Evolutionary conservation across 2,329 filamentous ascomycete genomes (phyloP), one percentile per base, ranked within the genome.

Genomic region (Diaporthe citriasiana): DNA sequence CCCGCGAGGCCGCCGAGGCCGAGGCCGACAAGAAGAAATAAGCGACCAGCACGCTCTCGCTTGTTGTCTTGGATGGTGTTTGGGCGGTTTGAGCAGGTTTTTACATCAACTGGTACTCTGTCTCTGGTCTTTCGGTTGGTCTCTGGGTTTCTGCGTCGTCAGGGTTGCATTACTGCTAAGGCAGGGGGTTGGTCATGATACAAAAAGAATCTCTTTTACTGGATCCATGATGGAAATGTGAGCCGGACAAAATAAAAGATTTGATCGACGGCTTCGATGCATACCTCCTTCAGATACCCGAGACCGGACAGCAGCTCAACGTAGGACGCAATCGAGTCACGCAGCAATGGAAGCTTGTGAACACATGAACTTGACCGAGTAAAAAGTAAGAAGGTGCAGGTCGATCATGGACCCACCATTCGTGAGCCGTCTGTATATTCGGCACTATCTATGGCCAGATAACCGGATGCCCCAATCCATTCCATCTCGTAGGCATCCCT

Each of bases 1-100:
- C 90, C 81, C 94, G 93, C 90, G 94, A 94, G 82, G 96, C 93
- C 89, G 93, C 92, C 81, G 94, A 95, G 84, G 94, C 93, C 83
- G 93, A 93, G 85, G 89, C 89, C 83, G 91, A 91, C 87, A 96
- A 96, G 93, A 74, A 76, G 69, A 96, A 97, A 93, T 96, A 95
- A 88, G 84, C 82, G 35, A 55, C 33, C 33, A 51, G 47, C 33
- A 51, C 47, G 50, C 22, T 27, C 50, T 69, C 33, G 60, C 47
- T 69, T 57, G 30, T 72, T 63, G 12, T 70, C 55, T 69, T 51
- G 47, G n/a, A 42, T 70, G 65, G 53, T 63, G 70, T 60, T 59
- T 50, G 35, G 55, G 68, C 51, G 50, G 66, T 47, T 71, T 71
- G 72, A 65, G 45, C 45, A 72, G 60, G 59, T 60, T 50, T 63